Evolutionary conservation across 2,329 filamentous ascomycete species (phyloP).

Genomic region (Aspergillus sp.): DNA sequence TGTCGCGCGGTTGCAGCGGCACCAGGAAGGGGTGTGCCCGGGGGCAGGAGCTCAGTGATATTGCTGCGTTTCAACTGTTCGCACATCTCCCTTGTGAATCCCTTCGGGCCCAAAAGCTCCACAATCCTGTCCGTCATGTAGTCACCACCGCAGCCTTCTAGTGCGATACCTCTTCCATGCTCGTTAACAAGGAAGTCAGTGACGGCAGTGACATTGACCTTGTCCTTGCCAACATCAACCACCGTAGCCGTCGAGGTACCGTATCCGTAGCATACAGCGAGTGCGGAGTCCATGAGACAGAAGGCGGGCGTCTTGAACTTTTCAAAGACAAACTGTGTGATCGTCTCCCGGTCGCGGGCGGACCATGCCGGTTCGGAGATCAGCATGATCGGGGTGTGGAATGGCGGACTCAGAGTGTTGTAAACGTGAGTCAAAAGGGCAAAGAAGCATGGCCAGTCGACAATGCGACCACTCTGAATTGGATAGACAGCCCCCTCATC

Average conservation of each 20-base stretch:
- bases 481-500: slow-evolving; percentile 90
- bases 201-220: slow-evolving; percentile 90
- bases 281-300: slow-evolving; percentile 82
- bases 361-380: slow-evolving; percentile 91
- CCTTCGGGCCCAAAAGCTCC: slow-evolving; percentile 62
- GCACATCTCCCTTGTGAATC: slow-evolving; percentile 63
- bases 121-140: slow-evolving; percentile 76
- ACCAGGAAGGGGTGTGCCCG: slow-evolving; percentile 56
- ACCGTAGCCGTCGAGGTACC: slow-evolving; percentile 80
- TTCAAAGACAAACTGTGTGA: slow-evolving; percentile 95
- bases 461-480: slow-evolving; percentile 76
- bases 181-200: slow-evolving; percentile 78
- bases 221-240: slow-evolving; percentile 87
- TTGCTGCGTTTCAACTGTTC: slow-evolving; percentile 66
- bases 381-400: slow-evolving; percentile 91
- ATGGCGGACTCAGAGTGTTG: slow-evolving; percentile 82
- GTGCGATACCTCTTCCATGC: slow-evolving; percentile 61
- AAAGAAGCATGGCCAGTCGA: slow-evolving; percentile 90
- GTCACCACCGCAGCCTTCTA: slow-evolving; percentile 77
- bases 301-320: slow-evolving; percentile 94
- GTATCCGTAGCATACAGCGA: slow-evolving; percentile 80
- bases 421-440: slow-evolving; percentile 92
- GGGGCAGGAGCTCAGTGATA: slow-evolving; percentile 63
- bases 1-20: slow-evolving; percentile 45
- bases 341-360: slow-evolving; percentile 78